Evolutionary conservation across 2,329 filamentous ascomycete species (phyloP).

Genomic region (Pseudogymnoascus sp.): DNA sequence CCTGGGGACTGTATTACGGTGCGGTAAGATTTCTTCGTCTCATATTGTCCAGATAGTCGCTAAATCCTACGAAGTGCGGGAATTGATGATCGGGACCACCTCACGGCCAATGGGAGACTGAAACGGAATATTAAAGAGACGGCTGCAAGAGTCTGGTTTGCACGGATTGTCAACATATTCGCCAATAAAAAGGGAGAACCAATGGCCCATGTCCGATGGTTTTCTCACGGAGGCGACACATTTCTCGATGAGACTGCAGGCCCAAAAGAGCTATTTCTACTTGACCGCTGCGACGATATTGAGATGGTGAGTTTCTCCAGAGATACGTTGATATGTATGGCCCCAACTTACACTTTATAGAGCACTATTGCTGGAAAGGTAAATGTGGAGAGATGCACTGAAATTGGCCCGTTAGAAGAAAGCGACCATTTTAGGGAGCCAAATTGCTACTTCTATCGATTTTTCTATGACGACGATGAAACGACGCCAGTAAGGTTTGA

Average conservation of each 20-base stretch:
- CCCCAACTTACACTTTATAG: neutral
- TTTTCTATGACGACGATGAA: slow-evolving; percentile 3
- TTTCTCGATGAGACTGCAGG: slow-evolving; percentile 15
- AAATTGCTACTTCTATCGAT: slow-evolving; percentile 15
- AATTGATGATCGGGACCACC: neutral
- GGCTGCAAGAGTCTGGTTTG: slow-evolving; percentile 11
- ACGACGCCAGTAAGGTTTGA: neutral
- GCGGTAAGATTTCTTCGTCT: neutral
- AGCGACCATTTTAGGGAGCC: neutral
- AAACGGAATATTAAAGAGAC: neutral
- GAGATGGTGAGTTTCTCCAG: neutral
- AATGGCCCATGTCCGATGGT: slow-evolving; percentile 17
- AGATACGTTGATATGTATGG: too few species aligned
- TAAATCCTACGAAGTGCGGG: neutral
- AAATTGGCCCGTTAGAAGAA: neutral
- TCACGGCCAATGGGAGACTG: neutral
- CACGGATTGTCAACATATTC: slow-evolving; percentile 13
- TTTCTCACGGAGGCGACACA: slow-evolving; percentile 16
- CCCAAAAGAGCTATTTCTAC: slow-evolving; percentile 17
- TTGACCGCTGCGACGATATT: slow-evolving; percentile 14
- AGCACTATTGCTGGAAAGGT: slow-evolving; percentile 15
- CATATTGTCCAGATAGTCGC: neutral
- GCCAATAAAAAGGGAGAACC: slow-evolving; percentile 5
- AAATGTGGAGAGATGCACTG: slow-evolving; percentile 12
- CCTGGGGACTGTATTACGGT: neutral